Conservation (phyloP, 1,284 basidiomycete species). For the Microbotryomycetes sp. region DNA sequence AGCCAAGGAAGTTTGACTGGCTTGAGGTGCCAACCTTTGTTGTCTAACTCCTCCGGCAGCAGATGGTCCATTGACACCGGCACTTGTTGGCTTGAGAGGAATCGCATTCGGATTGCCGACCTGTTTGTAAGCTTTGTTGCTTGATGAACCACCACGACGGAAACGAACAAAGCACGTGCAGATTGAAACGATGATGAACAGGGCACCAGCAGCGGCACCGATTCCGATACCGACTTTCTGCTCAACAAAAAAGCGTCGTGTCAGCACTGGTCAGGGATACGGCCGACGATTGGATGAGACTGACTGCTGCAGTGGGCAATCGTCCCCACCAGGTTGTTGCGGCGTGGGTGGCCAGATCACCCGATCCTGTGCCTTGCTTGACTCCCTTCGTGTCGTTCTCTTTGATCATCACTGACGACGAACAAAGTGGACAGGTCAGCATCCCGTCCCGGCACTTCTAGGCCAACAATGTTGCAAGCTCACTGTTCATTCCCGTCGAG, state of each 20-base stretch:
- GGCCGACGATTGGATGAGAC: background rate
- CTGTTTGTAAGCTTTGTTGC: constrained; percentile 2
- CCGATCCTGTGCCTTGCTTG: background rate
- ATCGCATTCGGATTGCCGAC: background rate
- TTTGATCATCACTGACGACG: constrained; percentile 19
- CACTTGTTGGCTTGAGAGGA: background rate
- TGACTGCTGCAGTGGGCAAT: constrained; percentile 15
- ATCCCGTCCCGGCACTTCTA: background rate
- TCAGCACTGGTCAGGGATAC: background rate
- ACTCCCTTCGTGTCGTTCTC: constrained; percentile 24
- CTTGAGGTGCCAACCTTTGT: background rate
- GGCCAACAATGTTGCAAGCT: background rate
- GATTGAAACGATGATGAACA: constrained; percentile 24
- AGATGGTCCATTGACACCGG: background rate
- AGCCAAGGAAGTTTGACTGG: background rate
- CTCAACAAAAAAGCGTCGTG: background rate
- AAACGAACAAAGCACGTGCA: constrained; percentile 23
- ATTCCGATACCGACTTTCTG: constrained; percentile 30
- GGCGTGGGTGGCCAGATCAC: constrained; percentile 11
- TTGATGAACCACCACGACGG: constrained; percentile 6
- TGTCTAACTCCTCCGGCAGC: background rate
- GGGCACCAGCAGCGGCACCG: constrained; percentile 16
- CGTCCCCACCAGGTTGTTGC: constrained; percentile 30
- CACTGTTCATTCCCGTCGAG: constrained; percentile 31
- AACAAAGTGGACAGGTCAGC: background rate